Conservation (phyloP, 352 stramenopile genomes). For the Phytophthora tentaculata region DNA sequence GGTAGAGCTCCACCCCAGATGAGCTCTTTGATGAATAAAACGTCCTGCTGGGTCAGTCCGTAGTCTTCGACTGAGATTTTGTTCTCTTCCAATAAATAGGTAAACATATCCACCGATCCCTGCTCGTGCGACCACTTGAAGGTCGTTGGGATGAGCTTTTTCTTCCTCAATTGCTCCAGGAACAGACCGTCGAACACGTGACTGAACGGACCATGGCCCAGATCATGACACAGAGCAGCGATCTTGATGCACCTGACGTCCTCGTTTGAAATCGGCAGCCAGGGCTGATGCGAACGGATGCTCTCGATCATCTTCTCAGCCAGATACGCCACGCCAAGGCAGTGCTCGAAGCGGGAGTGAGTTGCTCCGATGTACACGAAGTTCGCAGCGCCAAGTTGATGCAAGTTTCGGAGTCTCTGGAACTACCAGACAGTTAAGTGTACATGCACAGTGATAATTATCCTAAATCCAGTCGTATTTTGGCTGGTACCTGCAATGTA, state of each 20-base stretch:
- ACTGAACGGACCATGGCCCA: conserved; percentile 84
- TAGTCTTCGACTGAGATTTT: conserved; percentile 61
- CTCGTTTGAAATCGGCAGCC: conserved; percentile 83
- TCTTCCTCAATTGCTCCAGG: conserved; percentile 55
- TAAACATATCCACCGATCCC: conserved; percentile 79
- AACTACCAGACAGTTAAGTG: conserved; percentile 55
- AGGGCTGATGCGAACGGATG: conserved; percentile 85
- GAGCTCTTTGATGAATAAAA: conserved; percentile 83
- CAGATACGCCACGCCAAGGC: conserved; percentile 94
- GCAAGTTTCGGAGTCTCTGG: conserved; percentile 94
- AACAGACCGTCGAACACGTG: conserved; percentile 85
- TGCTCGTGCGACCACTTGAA: conserved; percentile 80
- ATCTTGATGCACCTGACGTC: conserved; percentile 84
- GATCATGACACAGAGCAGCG: conserved; percentile 79
- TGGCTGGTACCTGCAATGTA: conserved; percentile 78
- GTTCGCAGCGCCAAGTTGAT: conserved; percentile 92
- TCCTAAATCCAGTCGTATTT: no score
- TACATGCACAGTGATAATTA: background rate
- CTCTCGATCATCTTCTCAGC: conserved; percentile 87
- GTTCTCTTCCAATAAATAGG: conserved; percentile 65
- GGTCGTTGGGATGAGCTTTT: conserved; percentile 36
- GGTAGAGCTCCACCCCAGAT: conserved; percentile 71
- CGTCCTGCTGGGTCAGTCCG: conserved; percentile 55
- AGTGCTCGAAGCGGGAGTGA: conserved; percentile 86
- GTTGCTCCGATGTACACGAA: conserved; percentile 91